Evolutionary conservation across 1,284 basidiomycete species (phyloP).

Genomic region (Malassezia cuniculi): DNA sequence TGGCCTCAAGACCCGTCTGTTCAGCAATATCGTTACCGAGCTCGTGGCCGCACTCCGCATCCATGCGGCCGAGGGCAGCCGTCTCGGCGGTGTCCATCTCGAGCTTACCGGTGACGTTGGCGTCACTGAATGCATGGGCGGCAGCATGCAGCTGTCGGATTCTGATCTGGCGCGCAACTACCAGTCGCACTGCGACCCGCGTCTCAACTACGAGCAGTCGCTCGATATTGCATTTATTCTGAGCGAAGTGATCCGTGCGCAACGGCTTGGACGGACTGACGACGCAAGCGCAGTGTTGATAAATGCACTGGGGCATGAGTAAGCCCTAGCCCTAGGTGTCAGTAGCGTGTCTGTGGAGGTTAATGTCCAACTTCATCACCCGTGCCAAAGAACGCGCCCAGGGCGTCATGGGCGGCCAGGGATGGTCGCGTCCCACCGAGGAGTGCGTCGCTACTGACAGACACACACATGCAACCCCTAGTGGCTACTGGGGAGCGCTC

Average conservation of each 20-base stretch:
- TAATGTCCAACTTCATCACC: no score
- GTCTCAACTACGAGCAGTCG: conserved; percentile 52
- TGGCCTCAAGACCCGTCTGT: conserved; percentile 58
- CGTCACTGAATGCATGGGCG: conserved; percentile 57
- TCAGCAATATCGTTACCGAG: conserved; percentile 79
- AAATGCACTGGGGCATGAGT: background rate
- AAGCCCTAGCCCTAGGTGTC: no score
- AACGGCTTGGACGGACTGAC: conserved; percentile 16
- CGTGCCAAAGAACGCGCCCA: no score
- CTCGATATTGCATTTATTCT: conserved; percentile 45
- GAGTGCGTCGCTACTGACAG: no score
- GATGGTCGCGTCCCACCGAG: no score
- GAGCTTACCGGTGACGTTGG: conserved; percentile 93
- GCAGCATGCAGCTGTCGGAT: conserved; percentile 51
- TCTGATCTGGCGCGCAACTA: conserved; percentile 51
- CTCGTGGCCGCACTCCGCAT: conserved; percentile 69
- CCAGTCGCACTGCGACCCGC: conserved; percentile 42
- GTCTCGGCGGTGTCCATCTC: conserved; percentile 83
- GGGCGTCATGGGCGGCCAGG: no score
- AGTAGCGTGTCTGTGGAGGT: no score
- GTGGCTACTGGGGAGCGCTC: no score
- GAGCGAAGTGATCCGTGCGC: conserved; percentile 30
- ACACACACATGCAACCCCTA: no score
- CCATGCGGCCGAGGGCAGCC: conserved; percentile 47
- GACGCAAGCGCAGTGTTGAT: conserved; percentile 1